These are phyloP conservation scores for Lonicera japonica DNA, from an alignment of 129 eudicot species.

Conservation along the genomic window DNA sequence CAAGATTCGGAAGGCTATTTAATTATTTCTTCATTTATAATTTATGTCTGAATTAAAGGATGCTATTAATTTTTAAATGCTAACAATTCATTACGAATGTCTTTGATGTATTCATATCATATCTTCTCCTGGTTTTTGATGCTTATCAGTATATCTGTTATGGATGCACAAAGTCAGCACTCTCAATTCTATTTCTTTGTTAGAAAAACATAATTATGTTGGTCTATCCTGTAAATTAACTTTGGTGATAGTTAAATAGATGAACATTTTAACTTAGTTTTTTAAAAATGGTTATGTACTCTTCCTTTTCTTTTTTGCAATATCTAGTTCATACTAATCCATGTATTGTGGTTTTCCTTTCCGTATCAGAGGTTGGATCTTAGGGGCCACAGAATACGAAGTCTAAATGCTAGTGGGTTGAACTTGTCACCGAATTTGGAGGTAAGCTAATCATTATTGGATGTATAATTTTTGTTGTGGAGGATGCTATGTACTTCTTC, in stretches of 20 bases:
- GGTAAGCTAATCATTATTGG: conserved; percentile 37
- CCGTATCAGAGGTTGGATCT: conserved; percentile 81
- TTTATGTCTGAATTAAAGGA: no score
- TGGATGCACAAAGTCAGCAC: not conserved
- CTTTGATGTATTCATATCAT: no score
- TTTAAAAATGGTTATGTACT: no score
- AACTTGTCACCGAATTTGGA: conserved; percentile 79
- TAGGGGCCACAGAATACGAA: conserved; percentile 91
- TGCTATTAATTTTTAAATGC: no score
- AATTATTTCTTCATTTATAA: no score
- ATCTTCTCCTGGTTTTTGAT: no score
- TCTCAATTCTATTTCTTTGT: not conserved
- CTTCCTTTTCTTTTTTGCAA: not conserved
- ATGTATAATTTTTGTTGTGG: not conserved
- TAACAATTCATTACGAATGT: no score
- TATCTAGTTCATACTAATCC: not conserved
- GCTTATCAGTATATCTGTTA: not conserved
- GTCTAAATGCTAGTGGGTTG: conserved; percentile 57
- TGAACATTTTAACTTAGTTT: no score
- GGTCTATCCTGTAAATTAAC: not conserved
- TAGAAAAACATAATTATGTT: not conserved
- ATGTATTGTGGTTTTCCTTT: not conserved
- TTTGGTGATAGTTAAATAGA: not conserved
- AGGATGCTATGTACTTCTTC: not conserved
- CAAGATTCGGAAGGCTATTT: no score